phyloP scores from a whole-genome alignment of 2,329 filamentous ascomycete genomes.

The Pyrenochaeta sp. region DNA sequence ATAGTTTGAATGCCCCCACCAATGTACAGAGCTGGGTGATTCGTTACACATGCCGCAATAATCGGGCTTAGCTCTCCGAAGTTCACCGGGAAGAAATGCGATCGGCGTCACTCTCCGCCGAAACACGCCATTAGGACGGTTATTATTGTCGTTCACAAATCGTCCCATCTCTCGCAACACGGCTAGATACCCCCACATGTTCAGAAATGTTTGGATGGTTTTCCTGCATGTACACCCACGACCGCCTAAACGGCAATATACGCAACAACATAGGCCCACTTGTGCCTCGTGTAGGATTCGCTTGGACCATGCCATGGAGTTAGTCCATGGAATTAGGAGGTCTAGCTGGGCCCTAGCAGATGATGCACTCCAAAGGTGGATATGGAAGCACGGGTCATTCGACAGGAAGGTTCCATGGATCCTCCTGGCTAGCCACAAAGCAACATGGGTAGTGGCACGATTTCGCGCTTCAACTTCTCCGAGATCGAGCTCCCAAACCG shows the following conservation, averaged over 20 bases:
- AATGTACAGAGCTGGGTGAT: not conserved
- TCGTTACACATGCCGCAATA: not conserved
- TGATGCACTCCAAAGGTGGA: conserved; percentile 10
- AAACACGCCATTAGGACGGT: not conserved
- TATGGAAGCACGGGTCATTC: conserved; percentile 11
- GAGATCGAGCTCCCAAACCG: conserved; percentile 18
- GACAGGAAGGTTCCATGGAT: conserved; percentile 6
- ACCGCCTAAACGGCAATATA: conserved; percentile 18
- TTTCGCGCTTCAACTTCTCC: conserved; percentile 8
- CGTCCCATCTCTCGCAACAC: not conserved
- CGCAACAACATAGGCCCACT: conserved; percentile 14
- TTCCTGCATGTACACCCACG: not conserved
- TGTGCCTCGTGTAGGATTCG: conserved; percentile 12
- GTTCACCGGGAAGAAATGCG: not conserved
- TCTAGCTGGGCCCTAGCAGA: conserved; percentile 3
- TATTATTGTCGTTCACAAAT: not conserved
- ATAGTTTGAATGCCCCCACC: not conserved
- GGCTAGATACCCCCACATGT: not conserved
- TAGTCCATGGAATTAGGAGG: conserved; percentile 7
- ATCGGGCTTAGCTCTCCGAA: not conserved
- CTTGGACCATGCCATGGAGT: conserved; percentile 2
- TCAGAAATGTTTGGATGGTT: not conserved
- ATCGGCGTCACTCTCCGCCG: not conserved
- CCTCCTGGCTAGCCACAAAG: not conserved
- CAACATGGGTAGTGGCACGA: not conserved